A percentile compares a stretch with the other conserved stretches of the same genome.
Conservation (phyloP, 2,329 filamentous ascomycete genomes). For the Colletotrichum trifolii region DNA sequence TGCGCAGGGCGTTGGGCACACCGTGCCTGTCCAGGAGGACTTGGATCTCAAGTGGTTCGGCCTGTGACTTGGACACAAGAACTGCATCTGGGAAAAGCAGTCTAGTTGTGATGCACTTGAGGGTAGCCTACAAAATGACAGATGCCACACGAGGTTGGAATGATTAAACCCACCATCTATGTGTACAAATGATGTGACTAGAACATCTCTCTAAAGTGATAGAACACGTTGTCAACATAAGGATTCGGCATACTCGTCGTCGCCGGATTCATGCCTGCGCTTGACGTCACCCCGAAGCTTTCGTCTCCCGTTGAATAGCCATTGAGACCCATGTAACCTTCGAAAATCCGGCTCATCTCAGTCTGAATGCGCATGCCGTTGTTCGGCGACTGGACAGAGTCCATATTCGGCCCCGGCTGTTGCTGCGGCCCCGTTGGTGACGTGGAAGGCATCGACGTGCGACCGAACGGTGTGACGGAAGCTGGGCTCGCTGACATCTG, state of each 20-base stretch:
- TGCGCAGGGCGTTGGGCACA: constrained; percentile 45
- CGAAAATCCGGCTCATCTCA: constrained; percentile 63
- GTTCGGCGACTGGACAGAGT: constrained; percentile 30
- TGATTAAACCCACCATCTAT: not conserved
- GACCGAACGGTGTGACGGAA: constrained; percentile 42
- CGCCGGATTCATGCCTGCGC: constrained; percentile 36
- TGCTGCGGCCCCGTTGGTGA: constrained; percentile 37
- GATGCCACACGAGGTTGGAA: no score
- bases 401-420: constrained; percentile 22
- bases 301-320: constrained; percentile 46
- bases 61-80: constrained; percentile 12
- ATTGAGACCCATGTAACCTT: constrained; percentile 51
- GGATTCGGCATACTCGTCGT: constrained; percentile 37
- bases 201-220: constrained; percentile 52
- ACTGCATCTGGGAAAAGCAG: not conserved
- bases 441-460: constrained; percentile 41
- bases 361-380: constrained; percentile 63
- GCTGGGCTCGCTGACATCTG: constrained; percentile 41
- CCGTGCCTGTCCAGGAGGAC: constrained; percentile 42
- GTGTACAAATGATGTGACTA: constrained; percentile 35
- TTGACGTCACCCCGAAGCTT: constrained; percentile 39
- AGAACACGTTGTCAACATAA: constrained; percentile 46
- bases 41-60: constrained; percentile 38
- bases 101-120: not conserved
- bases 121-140: no score